Conservation (phyloP, 345 rosid genomes). For the Acer negundo region DNA sequence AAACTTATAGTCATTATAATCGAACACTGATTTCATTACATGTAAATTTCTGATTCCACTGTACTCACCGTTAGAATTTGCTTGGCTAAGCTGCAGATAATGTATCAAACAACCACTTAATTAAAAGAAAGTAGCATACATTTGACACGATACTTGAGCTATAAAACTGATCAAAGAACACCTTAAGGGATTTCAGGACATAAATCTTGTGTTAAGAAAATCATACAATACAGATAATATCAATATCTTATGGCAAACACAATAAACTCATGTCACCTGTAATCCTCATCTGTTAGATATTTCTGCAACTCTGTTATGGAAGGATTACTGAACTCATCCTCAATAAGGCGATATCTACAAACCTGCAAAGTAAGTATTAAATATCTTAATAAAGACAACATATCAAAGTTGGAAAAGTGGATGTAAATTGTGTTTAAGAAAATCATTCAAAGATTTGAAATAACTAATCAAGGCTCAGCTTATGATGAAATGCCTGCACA, state of each 20-base stretch:
- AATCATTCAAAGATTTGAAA: neutral
- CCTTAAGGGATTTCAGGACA: neutral
- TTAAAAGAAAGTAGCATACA: neutral
- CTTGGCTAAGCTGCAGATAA: neutral
- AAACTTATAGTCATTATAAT: neutral
- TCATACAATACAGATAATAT: neutral
- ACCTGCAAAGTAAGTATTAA: slow-evolving; percentile 49
- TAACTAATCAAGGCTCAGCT: neutral
- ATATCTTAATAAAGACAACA: slow-evolving; percentile 1
- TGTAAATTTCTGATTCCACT: neutral
- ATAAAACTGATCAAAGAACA: neutral
- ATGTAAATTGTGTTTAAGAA: neutral
- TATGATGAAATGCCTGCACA: neutral
- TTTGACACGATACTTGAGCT: neutral
- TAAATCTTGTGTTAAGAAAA: neutral
- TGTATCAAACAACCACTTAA: neutral
- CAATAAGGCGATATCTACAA: slow-evolving; percentile 71
- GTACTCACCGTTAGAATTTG: neutral
- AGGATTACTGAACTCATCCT: slow-evolving; percentile 87
- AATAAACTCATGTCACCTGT: slow-evolving; percentile 49
- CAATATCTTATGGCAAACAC: neutral
- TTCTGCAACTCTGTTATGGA: slow-evolving; percentile 65
- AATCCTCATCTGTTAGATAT: slow-evolving; percentile 80
- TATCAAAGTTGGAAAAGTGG: neutral
- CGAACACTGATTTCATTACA: neutral